phyloP scores from a whole-genome alignment of 2,329 filamentous ascomycete species.

The Pseudogymnoascus sp. region DNA sequence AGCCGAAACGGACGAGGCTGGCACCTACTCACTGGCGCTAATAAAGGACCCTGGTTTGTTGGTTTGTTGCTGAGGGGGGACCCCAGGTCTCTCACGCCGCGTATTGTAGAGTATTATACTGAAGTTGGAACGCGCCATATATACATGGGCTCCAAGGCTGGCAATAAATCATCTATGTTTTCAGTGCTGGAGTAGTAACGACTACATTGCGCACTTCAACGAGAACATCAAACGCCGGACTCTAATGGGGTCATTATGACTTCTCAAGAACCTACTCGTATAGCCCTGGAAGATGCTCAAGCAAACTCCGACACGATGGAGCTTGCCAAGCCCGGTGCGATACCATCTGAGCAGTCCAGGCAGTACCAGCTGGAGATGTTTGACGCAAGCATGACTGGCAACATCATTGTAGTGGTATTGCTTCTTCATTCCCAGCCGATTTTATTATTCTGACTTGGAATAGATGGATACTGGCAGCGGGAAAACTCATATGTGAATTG shows the following conservation, averaged over 20 bases:
- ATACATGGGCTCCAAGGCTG: neutral
- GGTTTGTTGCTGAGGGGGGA: neutral
- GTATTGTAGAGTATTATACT: neutral
- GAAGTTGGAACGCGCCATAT: neutral
- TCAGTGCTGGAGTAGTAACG: neutral
- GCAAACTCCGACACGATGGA: neutral
- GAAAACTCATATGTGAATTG: conserved; percentile 65
- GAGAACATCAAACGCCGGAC: neutral
- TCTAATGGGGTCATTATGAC: neutral
- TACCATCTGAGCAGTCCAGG: neutral
- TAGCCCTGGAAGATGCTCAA: neutral
- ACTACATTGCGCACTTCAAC: neutral
- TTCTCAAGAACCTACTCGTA: neutral
- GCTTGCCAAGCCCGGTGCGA: neutral
- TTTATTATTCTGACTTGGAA: neutral
- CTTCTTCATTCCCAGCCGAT: neutral
- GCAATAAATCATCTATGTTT: neutral
- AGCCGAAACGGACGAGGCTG: neutral
- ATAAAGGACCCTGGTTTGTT: neutral
- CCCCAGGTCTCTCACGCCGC: neutral
- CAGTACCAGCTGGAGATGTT: conserved; percentile 70
- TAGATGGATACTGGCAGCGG: conserved; percentile 77
- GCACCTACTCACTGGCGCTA: neutral
- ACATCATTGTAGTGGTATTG: conserved; percentile 62
- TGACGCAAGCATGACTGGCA: conserved; percentile 56